Evolutionary conservation across 164 flowering plant species (phyloP).

Genomic region (Sedum album): DNA sequence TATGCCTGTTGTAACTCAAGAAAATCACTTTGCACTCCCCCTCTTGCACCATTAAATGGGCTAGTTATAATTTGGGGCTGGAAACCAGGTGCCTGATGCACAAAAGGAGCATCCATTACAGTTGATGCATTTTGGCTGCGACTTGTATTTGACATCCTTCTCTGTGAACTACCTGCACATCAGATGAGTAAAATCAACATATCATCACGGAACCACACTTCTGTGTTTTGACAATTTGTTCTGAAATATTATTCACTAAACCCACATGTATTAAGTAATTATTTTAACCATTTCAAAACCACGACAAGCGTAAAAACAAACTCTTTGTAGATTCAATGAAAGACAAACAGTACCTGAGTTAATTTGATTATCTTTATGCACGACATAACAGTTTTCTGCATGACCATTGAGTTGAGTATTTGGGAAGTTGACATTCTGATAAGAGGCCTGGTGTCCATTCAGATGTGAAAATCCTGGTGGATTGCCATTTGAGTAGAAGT

Average conservation of each 20-base stretch:
- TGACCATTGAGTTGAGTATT: conserved; percentile 19
- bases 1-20: conserved; percentile 48
- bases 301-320: neutral
- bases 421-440: conserved; percentile 21
- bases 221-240: neutral
- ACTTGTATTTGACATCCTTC: conserved; percentile 20
- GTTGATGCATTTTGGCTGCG: conserved; percentile 21
- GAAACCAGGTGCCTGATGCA: conserved; percentile 22
- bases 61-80: conserved; percentile 18
- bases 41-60: conserved; percentile 22
- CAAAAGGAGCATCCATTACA: neutral
- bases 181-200: neutral
- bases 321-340: neutral
- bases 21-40: conserved; percentile 35
- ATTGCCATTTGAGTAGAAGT: conserved; percentile 28
- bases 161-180: conserved; percentile 15
- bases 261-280: neutral
- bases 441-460: conserved; percentile 24
- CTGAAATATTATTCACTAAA: neutral
- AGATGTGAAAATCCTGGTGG: conserved; percentile 25
- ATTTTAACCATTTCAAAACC: neutral
- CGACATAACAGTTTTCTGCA: conserved; percentile 21
- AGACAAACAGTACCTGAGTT: conserved; percentile 31
- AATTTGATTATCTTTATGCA: conserved; percentile 25
- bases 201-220: neutral